Evolutionary conservation across 2,329 filamentous ascomycete species (phyloP), one percentile per base, ranked within the genome.

Genomic region (Alternaria sp.): DNA sequence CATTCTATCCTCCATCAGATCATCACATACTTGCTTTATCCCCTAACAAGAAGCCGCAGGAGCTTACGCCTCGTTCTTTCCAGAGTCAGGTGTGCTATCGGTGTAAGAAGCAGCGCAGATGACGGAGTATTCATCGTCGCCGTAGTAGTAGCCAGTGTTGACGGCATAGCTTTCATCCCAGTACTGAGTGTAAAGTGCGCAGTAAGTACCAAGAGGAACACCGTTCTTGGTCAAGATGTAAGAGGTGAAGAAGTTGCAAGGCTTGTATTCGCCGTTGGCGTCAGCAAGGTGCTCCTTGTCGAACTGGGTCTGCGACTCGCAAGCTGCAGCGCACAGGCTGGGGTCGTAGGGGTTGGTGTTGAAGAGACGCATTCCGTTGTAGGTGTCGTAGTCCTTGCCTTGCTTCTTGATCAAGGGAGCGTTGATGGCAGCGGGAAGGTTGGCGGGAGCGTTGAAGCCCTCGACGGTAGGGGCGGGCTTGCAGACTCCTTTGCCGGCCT

Each of bases 171-270:
- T 20, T 6, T 18, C 0, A 25, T 55, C 62, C 70, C 71, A 75
- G 5, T 33, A 15, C 46, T 67, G 65, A 5, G 74, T 74, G 63
- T 76, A 74, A 20, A 73, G 47, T 50, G 66, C 62, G 59, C 79
- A 81, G 68, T 80, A 80, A 28, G 77, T 77, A n/a, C 78, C 79
- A 47, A 80, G 72, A 3, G 79, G 77, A 25, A 74, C 60, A 15
- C 71, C 74, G 55, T 78, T 77, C 57, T 78, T 73, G 28, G 68
- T 71, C 15, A 81, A 67, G n/a, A 81, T 73, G 56, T 81, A 82
- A 11, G 75, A 72, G 33, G 78, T 78, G 66, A 75, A 79, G 70
- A 80, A 80, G 65, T 79, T 80, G 74, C 79, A 81, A 41, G 77
- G 65, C 57, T 70, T 71, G 57, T 78, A 79, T 10, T 69, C 71